Percentiles rank a stretch among this genome's conserved stretches.
These are phyloP conservation scores for Candida tibetensis DNA, from an alignment of 805 yeast species.

Conservation along the genomic window DNA sequence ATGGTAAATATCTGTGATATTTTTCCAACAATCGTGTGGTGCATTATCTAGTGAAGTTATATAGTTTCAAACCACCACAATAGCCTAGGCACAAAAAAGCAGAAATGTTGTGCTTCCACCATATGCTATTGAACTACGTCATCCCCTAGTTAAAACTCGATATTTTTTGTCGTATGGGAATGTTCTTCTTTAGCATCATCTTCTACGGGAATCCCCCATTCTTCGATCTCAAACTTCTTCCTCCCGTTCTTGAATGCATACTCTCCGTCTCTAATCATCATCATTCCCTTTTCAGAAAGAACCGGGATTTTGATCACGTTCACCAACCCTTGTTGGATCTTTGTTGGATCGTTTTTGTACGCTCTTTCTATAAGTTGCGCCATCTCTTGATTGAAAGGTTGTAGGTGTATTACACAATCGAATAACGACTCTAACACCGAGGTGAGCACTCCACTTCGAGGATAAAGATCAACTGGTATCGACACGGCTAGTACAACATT, in stretches of 20 bases:
- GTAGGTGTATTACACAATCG: slow-evolving; percentile 70
- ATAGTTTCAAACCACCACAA: no score
- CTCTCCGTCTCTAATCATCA: slow-evolving; percentile 73
- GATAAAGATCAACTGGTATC: slow-evolving; percentile 62
- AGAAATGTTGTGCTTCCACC: no score
- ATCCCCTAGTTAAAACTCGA: slow-evolving; percentile 38
- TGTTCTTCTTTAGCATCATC: slow-evolving; percentile 52
- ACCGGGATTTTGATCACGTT: slow-evolving; percentile 72
- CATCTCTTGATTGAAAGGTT: slow-evolving; percentile 79
- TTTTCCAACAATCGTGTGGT: no score
- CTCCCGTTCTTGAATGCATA: slow-evolving; percentile 84
- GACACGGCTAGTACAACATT: slow-evolving; percentile 54
- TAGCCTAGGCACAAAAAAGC: no score
- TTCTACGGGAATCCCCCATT: slow-evolving; percentile 97
- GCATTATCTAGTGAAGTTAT: no score
- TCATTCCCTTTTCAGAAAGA: slow-evolving; percentile 72
- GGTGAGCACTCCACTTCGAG: slow-evolving; percentile 48
- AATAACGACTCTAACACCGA: slow-evolving; percentile 53
- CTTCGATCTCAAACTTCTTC: slow-evolving; percentile 79
- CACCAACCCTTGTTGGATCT: slow-evolving; percentile 82
- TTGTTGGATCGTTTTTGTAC: slow-evolving; percentile 67
- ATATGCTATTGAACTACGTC: no score
- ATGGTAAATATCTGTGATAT: no score
- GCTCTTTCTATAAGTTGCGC: slow-evolving; percentile 62
- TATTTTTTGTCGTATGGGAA: slow-evolving; percentile 28